phyloP scores from a whole-genome alignment of 305 asterid genomes.

The Fraxinus platypoda region DNA sequence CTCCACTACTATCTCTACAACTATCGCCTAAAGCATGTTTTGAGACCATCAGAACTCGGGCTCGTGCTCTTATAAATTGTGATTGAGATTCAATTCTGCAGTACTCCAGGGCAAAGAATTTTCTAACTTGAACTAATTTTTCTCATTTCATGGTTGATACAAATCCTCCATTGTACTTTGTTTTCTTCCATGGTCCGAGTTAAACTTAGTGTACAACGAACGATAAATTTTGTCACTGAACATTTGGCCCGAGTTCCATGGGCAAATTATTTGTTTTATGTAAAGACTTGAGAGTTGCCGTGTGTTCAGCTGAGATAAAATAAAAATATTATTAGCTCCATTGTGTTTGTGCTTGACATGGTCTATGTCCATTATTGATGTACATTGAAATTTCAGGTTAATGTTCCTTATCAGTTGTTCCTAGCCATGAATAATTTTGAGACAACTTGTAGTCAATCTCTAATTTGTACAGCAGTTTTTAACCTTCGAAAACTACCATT shows the following conservation, averaged over 20 bases:
- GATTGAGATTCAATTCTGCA: neutral
- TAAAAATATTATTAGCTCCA: neutral
- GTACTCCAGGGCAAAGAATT: conserved; percentile 17
- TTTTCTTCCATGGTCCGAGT: conserved; percentile 11
- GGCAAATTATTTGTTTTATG: conserved; percentile 18
- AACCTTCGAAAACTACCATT: neutral
- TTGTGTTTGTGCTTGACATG: neutral
- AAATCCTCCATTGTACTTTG: neutral
- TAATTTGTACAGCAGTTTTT: too few relatives aligned
- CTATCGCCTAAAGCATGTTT: conserved; percentile 51
- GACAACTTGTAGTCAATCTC: neutral
- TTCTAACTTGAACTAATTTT: conserved; percentile 25
- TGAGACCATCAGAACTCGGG: conserved; percentile 67
- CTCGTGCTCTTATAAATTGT: conserved; percentile 57
- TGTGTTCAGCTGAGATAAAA: conserved; percentile 1
- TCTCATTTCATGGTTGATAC: conserved; percentile 10
- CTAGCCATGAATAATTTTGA: neutral
- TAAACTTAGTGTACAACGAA: neutral
- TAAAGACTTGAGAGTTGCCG: conserved; percentile 2
- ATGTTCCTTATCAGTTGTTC: neutral
- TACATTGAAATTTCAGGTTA: neutral
- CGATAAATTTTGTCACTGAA: conserved; percentile 22
- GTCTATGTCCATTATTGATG: neutral
- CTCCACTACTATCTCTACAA: conserved; percentile 75
- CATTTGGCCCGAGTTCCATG: conserved; percentile 16